These are phyloP conservation scores for Macrophomina pseudophaseolina DNA, from an alignment of 2,329 filamentous ascomycete genomes.

Conservation along the genomic window DNA sequence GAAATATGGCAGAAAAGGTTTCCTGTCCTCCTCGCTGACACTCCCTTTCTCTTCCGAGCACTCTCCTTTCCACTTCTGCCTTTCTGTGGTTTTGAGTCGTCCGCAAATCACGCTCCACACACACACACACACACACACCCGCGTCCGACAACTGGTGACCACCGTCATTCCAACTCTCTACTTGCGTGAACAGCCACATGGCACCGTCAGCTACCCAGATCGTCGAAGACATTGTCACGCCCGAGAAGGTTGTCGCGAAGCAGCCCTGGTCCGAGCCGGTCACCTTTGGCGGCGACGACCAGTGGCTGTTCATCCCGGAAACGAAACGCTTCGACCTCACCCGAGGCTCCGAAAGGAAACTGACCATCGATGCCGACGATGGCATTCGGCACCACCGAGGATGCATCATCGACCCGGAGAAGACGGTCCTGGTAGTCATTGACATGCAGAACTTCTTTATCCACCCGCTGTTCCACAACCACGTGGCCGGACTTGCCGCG, in stretches of 20 bases:
- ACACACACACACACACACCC: neutral
- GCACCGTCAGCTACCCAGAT: conserved; percentile 37
- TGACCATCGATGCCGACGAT: conserved; percentile 49
- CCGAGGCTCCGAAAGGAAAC: conserved; percentile 42
- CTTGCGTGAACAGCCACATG: conserved; percentile 30
- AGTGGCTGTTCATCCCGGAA: conserved; percentile 49
- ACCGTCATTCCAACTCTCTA: neutral
- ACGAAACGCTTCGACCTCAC: conserved; percentile 51
- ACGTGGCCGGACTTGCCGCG: conserved; percentile 35
- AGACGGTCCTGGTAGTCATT: conserved; percentile 46
- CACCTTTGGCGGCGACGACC: conserved; percentile 47
- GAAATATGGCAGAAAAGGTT: neutral
- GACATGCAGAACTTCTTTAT: conserved; percentile 55
- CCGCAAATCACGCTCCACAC: neutral
- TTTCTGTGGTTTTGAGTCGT: neutral
- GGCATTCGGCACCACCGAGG: conserved; percentile 47
- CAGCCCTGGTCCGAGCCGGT: conserved; percentile 45
- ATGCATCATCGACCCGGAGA: conserved; percentile 47
- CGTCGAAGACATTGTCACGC: conserved; percentile 34
- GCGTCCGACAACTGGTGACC: neutral
- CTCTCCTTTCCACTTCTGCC: neutral
- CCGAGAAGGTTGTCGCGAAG: conserved; percentile 32
- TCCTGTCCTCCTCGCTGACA: neutral
- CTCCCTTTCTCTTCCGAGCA: neutral
- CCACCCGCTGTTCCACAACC: conserved; percentile 38